phyloP scores from a whole-genome alignment of 2,329 filamentous ascomycete genomes.

The Cadophora sp. region DNA sequence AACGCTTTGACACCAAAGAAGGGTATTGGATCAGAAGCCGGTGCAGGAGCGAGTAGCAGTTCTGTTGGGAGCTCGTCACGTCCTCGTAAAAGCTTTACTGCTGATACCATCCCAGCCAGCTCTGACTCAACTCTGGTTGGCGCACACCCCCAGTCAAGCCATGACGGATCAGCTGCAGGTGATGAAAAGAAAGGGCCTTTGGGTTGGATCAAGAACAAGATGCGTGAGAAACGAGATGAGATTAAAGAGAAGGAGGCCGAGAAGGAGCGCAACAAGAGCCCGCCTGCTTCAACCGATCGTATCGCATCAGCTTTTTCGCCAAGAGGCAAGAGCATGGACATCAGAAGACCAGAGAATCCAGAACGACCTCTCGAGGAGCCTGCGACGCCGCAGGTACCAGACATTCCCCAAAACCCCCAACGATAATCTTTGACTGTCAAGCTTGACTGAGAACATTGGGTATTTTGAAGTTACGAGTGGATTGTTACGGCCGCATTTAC shows the following conservation, averaged over 20 bases:
- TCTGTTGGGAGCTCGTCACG: constrained; percentile 68
- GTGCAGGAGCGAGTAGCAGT: constrained; percentile 70
- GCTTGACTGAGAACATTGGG: not conserved
- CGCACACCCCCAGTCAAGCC: constrained; percentile 45
- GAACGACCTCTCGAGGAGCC: constrained; percentile 32
- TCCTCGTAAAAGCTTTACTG: constrained; percentile 53
- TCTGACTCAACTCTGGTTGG: constrained; percentile 41
- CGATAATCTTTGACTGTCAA: constrained; percentile 16
- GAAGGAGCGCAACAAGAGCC: constrained; percentile 43
- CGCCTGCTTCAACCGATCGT: constrained; percentile 41
- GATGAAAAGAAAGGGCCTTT: constrained; percentile 63
- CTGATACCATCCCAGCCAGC: constrained; percentile 46
- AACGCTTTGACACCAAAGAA: constrained; percentile 52
- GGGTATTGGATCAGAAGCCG: constrained; percentile 65
- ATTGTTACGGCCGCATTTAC: constrained; percentile 20
- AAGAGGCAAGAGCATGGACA: constrained; percentile 42
- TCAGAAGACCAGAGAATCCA: constrained; percentile 37
- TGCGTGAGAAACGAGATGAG: constrained; percentile 58
- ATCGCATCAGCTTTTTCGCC: constrained; percentile 26
- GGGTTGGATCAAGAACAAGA: constrained; percentile 69
- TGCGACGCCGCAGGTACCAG: constrained; percentile 16
- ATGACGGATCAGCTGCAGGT: constrained; percentile 38
- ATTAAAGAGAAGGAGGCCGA: constrained; percentile 40
- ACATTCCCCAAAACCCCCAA: constrained; percentile 23
- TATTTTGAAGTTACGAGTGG: constrained; percentile 21